These are phyloP conservation scores for Rhytidiadelphus loreus DNA, from an alignment of 225 moss, liverwort and hornwort genomes.

Conservation along the genomic window DNA sequence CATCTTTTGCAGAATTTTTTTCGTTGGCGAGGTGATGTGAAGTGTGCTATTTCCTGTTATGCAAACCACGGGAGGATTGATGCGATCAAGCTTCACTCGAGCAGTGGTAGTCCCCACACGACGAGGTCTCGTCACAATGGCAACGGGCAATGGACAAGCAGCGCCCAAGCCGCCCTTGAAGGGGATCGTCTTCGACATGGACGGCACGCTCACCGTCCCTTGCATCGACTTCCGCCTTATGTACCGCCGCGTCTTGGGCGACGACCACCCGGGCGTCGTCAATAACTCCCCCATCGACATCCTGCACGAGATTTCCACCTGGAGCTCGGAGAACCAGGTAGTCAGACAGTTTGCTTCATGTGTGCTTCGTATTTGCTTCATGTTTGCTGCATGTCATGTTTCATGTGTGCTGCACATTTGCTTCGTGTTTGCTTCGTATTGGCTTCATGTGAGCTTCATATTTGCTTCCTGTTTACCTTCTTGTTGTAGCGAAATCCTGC, in stretches of 20 bases:
- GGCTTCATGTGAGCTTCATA: not conserved
- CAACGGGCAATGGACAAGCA: not conserved
- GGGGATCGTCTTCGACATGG: conserved; percentile 51
- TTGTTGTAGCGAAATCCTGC: not conserved
- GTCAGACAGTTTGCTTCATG: not conserved
- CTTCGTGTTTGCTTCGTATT: not conserved
- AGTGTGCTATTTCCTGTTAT: not conserved
- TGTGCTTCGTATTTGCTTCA: not conserved
- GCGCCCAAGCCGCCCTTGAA: not conserved
- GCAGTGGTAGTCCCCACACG: not conserved
- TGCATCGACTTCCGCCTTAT: conserved; percentile 43
- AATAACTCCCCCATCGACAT: conserved; percentile 35
- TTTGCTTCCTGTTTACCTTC: not conserved
- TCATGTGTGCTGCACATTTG: not conserved
- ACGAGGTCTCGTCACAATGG: not conserved
- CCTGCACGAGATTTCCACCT: conserved; percentile 37
- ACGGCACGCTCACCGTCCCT: conserved; percentile 50
- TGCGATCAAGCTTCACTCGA: conserved; percentile 5
- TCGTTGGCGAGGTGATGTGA: not conserved
- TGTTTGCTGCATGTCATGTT: not conserved
- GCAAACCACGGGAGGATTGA: not conserved
- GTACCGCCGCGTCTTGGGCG: conserved; percentile 37
- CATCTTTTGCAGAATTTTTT: not conserved
- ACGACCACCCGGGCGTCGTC: conserved; percentile 28
- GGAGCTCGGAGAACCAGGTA: conserved; percentile 33